A percentile compares a stretch with the other conserved stretches of the same genome.
phyloP scores from a whole-genome alignment of 352 stramenopile genomes.

The Globisporangium paroecandrum region DNA sequence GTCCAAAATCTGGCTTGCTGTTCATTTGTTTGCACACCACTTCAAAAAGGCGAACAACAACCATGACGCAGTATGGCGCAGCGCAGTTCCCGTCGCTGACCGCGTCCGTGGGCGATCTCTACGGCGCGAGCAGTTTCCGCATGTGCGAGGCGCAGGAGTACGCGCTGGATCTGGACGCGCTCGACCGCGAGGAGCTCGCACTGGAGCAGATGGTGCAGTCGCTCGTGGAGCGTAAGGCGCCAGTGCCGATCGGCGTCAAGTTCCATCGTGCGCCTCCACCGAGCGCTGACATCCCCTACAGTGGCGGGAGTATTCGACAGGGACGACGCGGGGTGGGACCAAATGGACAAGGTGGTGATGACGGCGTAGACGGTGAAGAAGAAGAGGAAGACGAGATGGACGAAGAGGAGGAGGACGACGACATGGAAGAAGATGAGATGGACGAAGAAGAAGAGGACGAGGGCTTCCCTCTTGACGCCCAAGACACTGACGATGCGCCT shows the following conservation, averaged over 20 bases:
- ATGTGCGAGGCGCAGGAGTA: constrained; percentile 47
- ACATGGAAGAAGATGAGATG: constrained; percentile 39
- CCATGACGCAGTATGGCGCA: constrained; percentile 8
- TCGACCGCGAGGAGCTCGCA: constrained; percentile 56
- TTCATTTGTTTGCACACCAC: constrained; percentile 1
- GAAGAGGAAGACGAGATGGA: constrained; percentile 20
- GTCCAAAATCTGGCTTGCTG: background rate
- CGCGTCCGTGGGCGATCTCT: constrained; percentile 52
- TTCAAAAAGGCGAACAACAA: background rate
- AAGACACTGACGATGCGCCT: constrained; percentile 25
- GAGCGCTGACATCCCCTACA: background rate
- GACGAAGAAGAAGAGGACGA: constrained; percentile 35
- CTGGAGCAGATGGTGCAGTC: constrained; percentile 47
- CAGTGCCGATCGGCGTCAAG: constrained; percentile 54
- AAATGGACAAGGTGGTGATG: constrained; percentile 7
- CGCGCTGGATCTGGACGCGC: constrained; percentile 40
- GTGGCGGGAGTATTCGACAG: background rate
- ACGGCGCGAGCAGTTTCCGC: constrained; percentile 46
- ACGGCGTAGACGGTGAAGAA: constrained; percentile 15
- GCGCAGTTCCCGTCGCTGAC: constrained; percentile 35
- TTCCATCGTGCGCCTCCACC: constrained; percentile 35
- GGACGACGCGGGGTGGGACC: background rate
- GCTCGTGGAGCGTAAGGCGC: constrained; percentile 46
- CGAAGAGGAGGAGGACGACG: constrained; percentile 38
- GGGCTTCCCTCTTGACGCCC: constrained; percentile 22